phyloP scores from a whole-genome alignment of 2,329 filamentous ascomycete genomes.

The Colletotrichum sp. region DNA sequence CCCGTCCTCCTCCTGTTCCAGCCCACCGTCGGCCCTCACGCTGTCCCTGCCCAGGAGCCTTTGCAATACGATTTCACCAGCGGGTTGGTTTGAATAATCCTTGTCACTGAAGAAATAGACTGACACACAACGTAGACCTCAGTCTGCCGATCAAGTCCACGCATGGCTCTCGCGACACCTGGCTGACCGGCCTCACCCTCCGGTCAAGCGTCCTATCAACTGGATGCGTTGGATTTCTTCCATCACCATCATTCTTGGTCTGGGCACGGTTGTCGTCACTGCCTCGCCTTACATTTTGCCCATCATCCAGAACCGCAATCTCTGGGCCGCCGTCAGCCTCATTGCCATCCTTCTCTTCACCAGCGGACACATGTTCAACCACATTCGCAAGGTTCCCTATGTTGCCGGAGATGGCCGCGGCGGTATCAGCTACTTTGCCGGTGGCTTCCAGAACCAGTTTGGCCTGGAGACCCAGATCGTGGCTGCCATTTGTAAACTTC shows the following conservation, averaged over 20 bases:
- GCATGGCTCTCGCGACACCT: conserved; percentile 81
- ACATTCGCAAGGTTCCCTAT: conserved; percentile 95
- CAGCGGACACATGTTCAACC: conserved; percentile 99
- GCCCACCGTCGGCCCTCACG: conserved; percentile 82
- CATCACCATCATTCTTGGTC: conserved; percentile 72
- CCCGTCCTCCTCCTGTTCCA: conserved; percentile 89
- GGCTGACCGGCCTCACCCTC: conserved; percentile 77
- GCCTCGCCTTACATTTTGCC: conserved; percentile 82
- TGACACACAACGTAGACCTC: conserved; percentile 55
- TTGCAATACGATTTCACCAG: conserved; percentile 83
- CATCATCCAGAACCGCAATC: conserved; percentile 84
- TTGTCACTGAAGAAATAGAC: background rate
- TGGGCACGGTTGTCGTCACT: conserved; percentile 71
- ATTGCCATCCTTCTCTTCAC: conserved; percentile 92
- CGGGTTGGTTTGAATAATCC: conserved; percentile 61
- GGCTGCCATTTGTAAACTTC: conserved; percentile 84
- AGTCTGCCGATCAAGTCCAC: conserved; percentile 79
- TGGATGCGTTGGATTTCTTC: conserved; percentile 76
- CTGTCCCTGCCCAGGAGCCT: conserved; percentile 71
- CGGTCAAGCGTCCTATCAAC: conserved; percentile 85
- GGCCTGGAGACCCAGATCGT: conserved; percentile 96
- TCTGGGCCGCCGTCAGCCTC: conserved; percentile 91
- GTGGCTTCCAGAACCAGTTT: conserved; percentile 91
- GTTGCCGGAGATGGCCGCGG: conserved; percentile 84
- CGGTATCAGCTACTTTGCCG: conserved; percentile 87